These are phyloP conservation scores for Sequoia sempervirens DNA, from an alignment of 75 land plant species.

Conservation along the genomic window DNA sequence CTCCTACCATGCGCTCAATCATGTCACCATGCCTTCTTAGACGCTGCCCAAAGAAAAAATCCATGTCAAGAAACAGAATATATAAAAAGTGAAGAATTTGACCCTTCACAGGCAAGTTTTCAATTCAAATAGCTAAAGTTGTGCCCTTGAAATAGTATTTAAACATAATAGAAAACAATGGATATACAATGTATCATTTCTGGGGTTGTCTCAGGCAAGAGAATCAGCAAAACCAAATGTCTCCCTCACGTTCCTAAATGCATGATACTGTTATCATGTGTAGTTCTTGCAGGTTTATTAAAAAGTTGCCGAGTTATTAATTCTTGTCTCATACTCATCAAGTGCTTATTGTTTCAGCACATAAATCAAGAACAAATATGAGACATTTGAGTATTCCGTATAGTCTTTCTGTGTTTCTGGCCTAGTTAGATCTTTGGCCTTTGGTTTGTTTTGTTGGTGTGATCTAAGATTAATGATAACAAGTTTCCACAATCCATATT, in stretches of 20 bases:
- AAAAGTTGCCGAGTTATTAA: neutral
- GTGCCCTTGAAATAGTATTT: neutral
- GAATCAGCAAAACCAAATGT: neutral
- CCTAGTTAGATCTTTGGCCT: neutral
- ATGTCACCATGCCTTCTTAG: constrained; percentile 90
- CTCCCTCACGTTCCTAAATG: neutral
- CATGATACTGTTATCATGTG: neutral
- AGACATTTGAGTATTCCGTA: neutral
- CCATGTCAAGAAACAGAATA: neutral
- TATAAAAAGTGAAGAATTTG: neutral
- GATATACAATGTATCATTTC: neutral
- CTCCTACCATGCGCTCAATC: constrained; percentile 63
- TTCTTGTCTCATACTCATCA: neutral
- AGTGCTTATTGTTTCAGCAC: neutral
- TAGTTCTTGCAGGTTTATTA: neutral
- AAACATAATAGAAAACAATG: neutral
- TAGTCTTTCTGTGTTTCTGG: neutral
- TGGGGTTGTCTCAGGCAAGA: neutral
- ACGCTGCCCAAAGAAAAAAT: constrained; percentile 25
- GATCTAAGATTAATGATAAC: too few species aligned
- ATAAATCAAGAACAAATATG: neutral
- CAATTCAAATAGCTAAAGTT: neutral
- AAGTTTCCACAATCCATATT: too few species aligned
- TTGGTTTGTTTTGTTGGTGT: too few species aligned
- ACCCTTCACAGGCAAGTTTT: neutral